phyloP scores from a whole-genome alignment of 1,284 basidiomycete species.

The Trametes sp. region DNA sequence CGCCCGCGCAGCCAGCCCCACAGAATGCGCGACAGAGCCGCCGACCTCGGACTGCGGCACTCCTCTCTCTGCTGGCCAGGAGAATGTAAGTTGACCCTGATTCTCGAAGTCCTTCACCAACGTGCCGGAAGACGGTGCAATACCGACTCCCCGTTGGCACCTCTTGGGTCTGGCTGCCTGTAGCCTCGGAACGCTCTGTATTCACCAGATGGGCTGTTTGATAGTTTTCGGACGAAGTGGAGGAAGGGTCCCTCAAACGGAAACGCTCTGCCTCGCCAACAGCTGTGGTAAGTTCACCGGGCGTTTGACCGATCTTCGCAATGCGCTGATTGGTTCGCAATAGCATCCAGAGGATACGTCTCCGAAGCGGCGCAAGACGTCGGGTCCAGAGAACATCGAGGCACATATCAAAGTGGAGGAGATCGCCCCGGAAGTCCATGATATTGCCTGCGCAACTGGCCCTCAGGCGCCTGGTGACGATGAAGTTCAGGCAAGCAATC shows the following conservation, averaged over 20 bases:
- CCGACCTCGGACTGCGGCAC: slow-evolving; percentile 28
- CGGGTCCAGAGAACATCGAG: slow-evolving; percentile 16
- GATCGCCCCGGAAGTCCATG: neutral
- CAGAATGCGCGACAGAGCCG: slow-evolving; percentile 24
- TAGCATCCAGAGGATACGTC: slow-evolving; percentile 3
- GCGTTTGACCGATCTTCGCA: neutral
- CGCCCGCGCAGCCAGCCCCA: slow-evolving; percentile 22
- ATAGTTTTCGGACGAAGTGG: slow-evolving; percentile 18
- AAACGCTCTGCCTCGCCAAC: slow-evolving; percentile 20
- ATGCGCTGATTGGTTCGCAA: neutral
- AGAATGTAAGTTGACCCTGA: slow-evolving; percentile 29
- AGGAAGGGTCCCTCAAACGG: slow-evolving; percentile 27
- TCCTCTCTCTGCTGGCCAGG: slow-evolving; percentile 16
- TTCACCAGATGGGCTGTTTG: neutral
- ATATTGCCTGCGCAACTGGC: neutral
- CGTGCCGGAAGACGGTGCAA: neutral
- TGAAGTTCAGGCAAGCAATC: neutral
- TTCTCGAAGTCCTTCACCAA: neutral
- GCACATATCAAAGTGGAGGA: slow-evolving; percentile 10
- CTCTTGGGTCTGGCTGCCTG: neutral
- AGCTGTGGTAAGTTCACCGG: slow-evolving; percentile 11
- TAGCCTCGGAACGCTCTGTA: neutral
- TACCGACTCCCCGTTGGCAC: neutral
- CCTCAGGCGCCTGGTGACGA: neutral
- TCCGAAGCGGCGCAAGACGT: slow-evolving; percentile 35